These are phyloP conservation scores for Coniochaeta hoffmannii DNA, from an alignment of 2,329 filamentous ascomycete species.

Conservation along the genomic window DNA sequence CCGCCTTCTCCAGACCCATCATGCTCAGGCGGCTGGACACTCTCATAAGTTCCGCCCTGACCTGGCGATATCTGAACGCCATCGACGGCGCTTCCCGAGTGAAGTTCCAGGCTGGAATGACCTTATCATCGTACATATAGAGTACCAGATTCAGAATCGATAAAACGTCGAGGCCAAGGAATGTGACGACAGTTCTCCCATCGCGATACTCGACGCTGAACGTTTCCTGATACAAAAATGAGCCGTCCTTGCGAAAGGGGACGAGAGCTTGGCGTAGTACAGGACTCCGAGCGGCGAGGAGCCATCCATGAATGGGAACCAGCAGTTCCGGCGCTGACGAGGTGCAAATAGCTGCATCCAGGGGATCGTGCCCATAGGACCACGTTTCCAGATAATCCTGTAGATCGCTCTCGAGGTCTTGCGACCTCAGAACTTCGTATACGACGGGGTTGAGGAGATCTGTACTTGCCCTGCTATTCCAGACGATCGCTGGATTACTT, in stretches of 20 bases:
- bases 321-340: constrained; percentile 59
- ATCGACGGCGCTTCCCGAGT: constrained; percentile 57
- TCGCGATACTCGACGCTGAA: constrained; percentile 46
- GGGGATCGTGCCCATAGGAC: constrained; percentile 29
- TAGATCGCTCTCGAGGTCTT: constrained; percentile 60
- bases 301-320: constrained; percentile 77
- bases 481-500: constrained; percentile 23
- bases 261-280: constrained; percentile 57
- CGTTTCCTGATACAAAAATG: constrained; percentile 51
- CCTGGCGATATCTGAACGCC: constrained; percentile 68
- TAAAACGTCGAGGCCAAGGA: constrained; percentile 66
- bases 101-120: constrained; percentile 83
- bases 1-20: constrained; percentile 64
- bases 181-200: constrained; percentile 50
- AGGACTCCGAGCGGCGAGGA: constrained; percentile 67
- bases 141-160: constrained; percentile 72
- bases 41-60: constrained; percentile 82
- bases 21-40: constrained; percentile 67
- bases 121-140: constrained; percentile 71
- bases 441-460: constrained; percentile 44
- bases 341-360: constrained; percentile 40
- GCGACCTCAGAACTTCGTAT: constrained; percentile 50
- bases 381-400: constrained; percentile 36
- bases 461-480: constrained; percentile 34
- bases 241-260: constrained; percentile 46